Percentiles rank a stretch among this genome's conserved stretches.
Conservation (phyloP, 139 green algal genomes). For the Picochlorum sp. region DNA sequence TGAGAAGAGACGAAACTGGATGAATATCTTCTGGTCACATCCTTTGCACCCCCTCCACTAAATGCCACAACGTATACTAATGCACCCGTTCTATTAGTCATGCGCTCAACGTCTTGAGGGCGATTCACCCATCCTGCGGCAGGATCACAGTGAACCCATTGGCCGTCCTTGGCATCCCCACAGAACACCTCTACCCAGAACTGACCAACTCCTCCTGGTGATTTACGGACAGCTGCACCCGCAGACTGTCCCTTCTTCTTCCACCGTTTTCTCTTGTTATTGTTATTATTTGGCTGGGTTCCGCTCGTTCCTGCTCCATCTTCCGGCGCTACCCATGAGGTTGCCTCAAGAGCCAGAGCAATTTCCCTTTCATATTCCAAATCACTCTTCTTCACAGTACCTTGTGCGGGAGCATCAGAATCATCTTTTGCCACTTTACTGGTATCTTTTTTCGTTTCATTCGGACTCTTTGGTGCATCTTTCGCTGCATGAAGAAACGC, state of each 20-base stretch:
- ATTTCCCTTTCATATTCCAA: conserved; percentile 80
- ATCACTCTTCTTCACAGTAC: conserved; percentile 44
- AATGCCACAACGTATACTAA: conserved; percentile 60
- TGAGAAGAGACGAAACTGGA: conserved; percentile 30
- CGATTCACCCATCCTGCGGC: conserved; percentile 53
- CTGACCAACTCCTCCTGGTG: conserved; percentile 5
- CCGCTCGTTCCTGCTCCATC: conserved; percentile 12
- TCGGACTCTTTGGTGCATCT: background rate
- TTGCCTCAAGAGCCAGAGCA: conserved; percentile 62
- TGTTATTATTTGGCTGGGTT: conserved; percentile 9
- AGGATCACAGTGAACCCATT: conserved; percentile 76
- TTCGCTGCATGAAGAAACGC: background rate
- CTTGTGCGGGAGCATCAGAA: background rate
- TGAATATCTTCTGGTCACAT: conserved; percentile 62
- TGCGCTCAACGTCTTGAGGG: conserved; percentile 27
- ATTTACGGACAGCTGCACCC: background rate
- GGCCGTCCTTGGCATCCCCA: conserved; percentile 33
- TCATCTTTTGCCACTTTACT: too few species aligned
- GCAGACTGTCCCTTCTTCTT: background rate
- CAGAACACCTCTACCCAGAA: conserved; percentile 82
- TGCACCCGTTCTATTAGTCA: background rate
- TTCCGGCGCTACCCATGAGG: conserved; percentile 19
- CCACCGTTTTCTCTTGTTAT: background rate
- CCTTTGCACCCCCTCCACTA: conserved; percentile 37
- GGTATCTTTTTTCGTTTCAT: background rate